Base-by-base conservation (phyloP, 345 rosid genomes). In the Citrus trifoliata region DNA sequence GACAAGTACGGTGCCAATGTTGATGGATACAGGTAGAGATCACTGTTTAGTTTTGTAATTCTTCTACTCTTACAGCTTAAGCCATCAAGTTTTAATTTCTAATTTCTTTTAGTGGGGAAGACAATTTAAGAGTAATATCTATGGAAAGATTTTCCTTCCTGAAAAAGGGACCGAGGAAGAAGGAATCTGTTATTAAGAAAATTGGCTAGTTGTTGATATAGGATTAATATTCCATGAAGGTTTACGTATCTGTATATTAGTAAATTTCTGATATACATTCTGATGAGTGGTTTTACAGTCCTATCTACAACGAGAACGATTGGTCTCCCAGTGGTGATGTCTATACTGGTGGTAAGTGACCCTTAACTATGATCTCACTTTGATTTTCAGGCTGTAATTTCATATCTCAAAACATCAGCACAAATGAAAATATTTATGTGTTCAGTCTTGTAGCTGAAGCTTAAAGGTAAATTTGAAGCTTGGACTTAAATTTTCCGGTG, bases 1-100 rank as follows among this genome's bases (percentile, higher is more conserved):
- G 99, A 96, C 97, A 94, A 96, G 80, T 96, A 96, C 22, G 98
- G 98, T 37, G 98, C 99, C 40, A 96, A 94, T 60, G 98, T 96
- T 6, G 98, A 94, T 75, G 97, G 99, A 1, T 96, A 96, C 97
- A 93, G 96, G 99, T 91, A 71, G 40, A 27, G 7, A 32, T 13
- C 32, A 58, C 38, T 21, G 10, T 35, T 63, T 13, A 2, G 19
- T 55, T 24, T 0, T 40, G 27, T 18, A 21, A 35, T 51, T 42
- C 25, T 33, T 35, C n/a, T 66, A 21, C 7, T 71, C 33, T 10
- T 13, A 35, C 22, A 7, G 19, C 22, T 53, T 53, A 18, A 53
- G 58, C 58, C 58, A 53, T 53, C 18, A 53, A 53, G 21, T 16
- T 6, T 53, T 53, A 19, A 18, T 46, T 46, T 46, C 18, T 46